Evolutionary conservation across 1,284 basidiomycete species (phyloP).

Genomic region (Melampsora americana): DNA sequence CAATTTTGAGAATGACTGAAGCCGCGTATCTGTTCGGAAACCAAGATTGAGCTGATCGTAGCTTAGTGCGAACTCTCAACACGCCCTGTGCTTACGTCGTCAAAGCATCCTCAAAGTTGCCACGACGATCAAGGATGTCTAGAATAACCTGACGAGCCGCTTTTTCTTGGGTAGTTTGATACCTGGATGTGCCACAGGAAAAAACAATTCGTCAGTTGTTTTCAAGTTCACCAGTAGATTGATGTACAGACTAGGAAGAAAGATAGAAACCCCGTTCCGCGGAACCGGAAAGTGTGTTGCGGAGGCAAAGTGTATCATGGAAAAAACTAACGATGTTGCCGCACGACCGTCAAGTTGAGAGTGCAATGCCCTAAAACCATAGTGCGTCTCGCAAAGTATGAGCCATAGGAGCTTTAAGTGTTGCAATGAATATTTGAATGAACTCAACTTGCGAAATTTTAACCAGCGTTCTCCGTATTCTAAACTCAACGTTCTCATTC

Average conservation of each 20-base stretch:
- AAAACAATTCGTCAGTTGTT: too few species aligned
- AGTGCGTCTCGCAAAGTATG: too few species aligned
- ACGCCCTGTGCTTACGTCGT: slow-evolving; percentile 11
- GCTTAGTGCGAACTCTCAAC: background rate
- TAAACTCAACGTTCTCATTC: slow-evolving; percentile 48
- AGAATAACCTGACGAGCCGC: slow-evolving; percentile 60
- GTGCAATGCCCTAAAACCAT: slow-evolving; percentile 31
- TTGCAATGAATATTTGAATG: background rate
- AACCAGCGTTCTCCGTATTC: slow-evolving; percentile 47
- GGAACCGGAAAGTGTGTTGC: background rate
- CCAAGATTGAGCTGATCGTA: background rate
- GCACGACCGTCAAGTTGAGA: slow-evolving; percentile 36
- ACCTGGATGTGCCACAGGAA: slow-evolving; percentile 50
- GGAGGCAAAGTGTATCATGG: background rate
- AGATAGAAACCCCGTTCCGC: too few species aligned
- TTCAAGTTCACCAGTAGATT: too few species aligned
- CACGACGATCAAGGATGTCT: slow-evolving; percentile 60
- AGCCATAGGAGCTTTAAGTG: too few species aligned
- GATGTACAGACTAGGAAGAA: too few species aligned
- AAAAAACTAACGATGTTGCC: slow-evolving; percentile 28
- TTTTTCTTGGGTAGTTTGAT: slow-evolving; percentile 59
- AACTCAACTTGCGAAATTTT: slow-evolving; percentile 45
- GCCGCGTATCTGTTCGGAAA: slow-evolving; percentile 55
- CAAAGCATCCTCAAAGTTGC: slow-evolving; percentile 57
- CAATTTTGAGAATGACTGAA: slow-evolving; percentile 64